phyloP scores from a whole-genome alignment of 768 basidiomycete species.

The Sistotremastrum niveocremeum region DNA sequence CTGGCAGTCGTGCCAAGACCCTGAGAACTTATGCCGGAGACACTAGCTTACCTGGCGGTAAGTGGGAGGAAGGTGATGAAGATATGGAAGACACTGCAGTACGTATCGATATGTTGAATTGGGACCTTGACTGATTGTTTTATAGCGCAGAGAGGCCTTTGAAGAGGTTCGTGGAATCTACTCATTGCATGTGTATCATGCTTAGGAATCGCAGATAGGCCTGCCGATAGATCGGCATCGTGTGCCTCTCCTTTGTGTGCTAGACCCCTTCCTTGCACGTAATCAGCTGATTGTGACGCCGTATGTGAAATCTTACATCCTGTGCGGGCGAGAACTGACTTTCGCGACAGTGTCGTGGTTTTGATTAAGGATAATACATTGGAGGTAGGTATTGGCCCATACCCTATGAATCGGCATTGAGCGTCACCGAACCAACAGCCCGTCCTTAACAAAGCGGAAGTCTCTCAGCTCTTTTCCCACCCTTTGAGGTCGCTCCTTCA shows the following conservation, averaged over 20 bases:
- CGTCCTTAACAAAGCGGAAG: slow-evolving; percentile 67
- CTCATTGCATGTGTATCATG: not conserved
- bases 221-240: slow-evolving; percentile 55
- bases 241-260: slow-evolving; percentile 60
- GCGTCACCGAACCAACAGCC: slow-evolving; percentile 33
- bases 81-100: slow-evolving; percentile 75
- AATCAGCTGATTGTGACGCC: slow-evolving; percentile 70
- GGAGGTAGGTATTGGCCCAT: slow-evolving; percentile 29
- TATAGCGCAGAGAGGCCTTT: slow-evolving; percentile 72
- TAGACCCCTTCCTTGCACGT: slow-evolving; percentile 69
- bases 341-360: slow-evolving; percentile 55
- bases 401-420: not conserved
- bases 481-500: slow-evolving; percentile 64
- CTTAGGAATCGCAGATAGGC: slow-evolving; percentile 47
- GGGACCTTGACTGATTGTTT: not conserved
- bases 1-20: slow-evolving; percentile 51
- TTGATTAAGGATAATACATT: slow-evolving; percentile 70
- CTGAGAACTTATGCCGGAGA: slow-evolving; percentile 75
- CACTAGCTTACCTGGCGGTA: slow-evolving; percentile 81
- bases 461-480: slow-evolving; percentile 72
- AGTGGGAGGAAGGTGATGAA: slow-evolving; percentile 52
- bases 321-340: not conserved
- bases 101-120: slow-evolving; percentile 13
- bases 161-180: slow-evolving; percentile 52
- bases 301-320: slow-evolving; percentile 31